These are phyloP conservation scores for Cyclotella atomus DNA, from an alignment of 108 stramenopile genomes.

Conservation along the genomic window DNA sequence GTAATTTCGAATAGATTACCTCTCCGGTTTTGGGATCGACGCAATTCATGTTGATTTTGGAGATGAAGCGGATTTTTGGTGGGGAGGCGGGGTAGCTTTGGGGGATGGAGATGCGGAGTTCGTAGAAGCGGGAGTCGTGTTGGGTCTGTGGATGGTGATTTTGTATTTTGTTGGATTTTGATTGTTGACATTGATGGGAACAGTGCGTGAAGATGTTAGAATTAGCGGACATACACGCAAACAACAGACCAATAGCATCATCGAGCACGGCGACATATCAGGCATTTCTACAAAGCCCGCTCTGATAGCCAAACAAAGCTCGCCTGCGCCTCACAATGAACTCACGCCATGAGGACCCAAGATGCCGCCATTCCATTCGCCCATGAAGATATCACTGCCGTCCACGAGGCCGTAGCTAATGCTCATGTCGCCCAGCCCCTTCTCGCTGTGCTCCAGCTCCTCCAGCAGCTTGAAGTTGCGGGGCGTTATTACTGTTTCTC, in stretches of 20 bases:
- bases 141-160: no score
- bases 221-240: no score
- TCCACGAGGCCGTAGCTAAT: conserved; percentile 95
- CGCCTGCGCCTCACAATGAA: no score
- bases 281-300: no score
- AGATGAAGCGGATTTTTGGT: conserved; percentile 90
- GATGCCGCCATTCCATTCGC: conserved; percentile 97
- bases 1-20: conserved; percentile 68
- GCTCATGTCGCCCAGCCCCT: conserved; percentile 91
- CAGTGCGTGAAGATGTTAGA: no score
- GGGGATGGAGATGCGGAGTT: conserved; percentile 90
- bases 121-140: conserved; percentile 94
- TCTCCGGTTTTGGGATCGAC: conserved; percentile 85
- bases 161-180: no score
- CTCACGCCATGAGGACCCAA: conserved; percentile 94
- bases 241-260: not conserved
- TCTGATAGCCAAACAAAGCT: no score
- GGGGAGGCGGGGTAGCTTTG: conserved; percentile 90
- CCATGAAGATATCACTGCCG: conserved; percentile 93
- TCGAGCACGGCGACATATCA: not conserved
- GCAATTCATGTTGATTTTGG: conserved; percentile 94
- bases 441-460: conserved; percentile 96
- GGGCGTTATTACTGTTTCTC: conserved; percentile 92
- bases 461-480: conserved; percentile 99
- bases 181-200: not conserved